Conservation (phyloP, 495 filamentous ascomycete species). For the Tuber umbilicatum region DNA sequence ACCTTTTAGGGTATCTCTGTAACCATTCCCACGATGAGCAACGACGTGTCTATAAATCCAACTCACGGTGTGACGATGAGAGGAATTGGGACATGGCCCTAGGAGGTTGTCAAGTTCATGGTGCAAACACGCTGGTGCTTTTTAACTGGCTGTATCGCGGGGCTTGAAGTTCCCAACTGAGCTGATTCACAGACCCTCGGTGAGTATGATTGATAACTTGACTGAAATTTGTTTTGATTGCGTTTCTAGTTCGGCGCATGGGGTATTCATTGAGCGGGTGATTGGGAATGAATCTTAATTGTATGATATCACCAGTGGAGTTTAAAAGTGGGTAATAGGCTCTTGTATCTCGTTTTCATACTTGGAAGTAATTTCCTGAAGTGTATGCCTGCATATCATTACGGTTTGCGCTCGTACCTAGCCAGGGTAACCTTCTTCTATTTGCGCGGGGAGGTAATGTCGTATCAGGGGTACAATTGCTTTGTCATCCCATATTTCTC, state of each 20-base stretch:
- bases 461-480: not conserved
- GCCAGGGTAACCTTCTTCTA: not conserved
- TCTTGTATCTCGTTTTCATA: not conserved
- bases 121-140: not conserved
- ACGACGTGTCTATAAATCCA: not conserved
- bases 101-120: not conserved
- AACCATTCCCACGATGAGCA: not conserved
- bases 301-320: not conserved
- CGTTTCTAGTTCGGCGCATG: not conserved
- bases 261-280: not conserved
- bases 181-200: not conserved
- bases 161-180: not conserved
- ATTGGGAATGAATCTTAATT: not conserved
- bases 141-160: not conserved
- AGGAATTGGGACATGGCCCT: not conserved
- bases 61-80: not conserved
- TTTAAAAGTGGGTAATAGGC: not conserved
- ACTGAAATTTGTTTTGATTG: not conserved
- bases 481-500: not conserved
- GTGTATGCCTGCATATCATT: not conserved
- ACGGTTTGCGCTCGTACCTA: not conserved
- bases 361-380: not conserved
- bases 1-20: not conserved
- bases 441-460: not conserved
- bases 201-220: not conserved